Evolutionary conservation across 2,329 filamentous ascomycete species (phyloP).

Genomic region (Helminthosporium solani): DNA sequence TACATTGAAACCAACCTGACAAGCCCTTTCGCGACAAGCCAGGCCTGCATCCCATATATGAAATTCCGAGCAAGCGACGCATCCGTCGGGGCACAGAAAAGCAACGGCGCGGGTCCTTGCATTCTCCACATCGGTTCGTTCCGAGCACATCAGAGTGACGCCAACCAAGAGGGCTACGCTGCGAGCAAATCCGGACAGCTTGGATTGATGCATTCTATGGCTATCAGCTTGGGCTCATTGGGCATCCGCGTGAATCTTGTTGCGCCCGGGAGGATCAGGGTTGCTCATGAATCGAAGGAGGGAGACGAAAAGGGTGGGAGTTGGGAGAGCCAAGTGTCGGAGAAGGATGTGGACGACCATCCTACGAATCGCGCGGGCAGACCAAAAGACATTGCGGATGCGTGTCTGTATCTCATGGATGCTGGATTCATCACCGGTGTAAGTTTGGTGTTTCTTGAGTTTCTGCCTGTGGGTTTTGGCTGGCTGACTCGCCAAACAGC

Average conservation of each 20-base stretch:
- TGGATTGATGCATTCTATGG: conserved; percentile 54
- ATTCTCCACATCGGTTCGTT: conserved; percentile 52
- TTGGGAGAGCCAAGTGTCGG: conserved; percentile 41
- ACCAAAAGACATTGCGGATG: conserved; percentile 49
- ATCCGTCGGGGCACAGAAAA: conserved; percentile 28
- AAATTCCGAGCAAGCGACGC: conserved; percentile 33
- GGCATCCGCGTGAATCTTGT: conserved; percentile 53
- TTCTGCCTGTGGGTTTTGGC: too few species aligned
- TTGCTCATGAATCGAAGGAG: conserved; percentile 49
- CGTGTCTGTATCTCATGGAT: conserved; percentile 45
- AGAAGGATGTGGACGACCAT: conserved; percentile 47
- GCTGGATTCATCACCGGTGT: conserved; percentile 43
- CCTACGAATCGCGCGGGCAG: conserved; percentile 48
- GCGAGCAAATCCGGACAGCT: conserved; percentile 55
- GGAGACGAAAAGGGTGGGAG: conserved; percentile 46
- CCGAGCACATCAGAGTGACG: conserved; percentile 49
- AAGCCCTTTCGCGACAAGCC: conserved; percentile 48
- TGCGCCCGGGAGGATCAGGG: conserved; percentile 50
- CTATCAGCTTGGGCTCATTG: conserved; percentile 47
- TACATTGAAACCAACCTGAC: conserved; percentile 52
- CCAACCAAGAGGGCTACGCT: conserved; percentile 54
- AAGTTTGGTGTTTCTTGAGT: conserved; percentile 2
- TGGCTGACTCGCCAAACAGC: conserved; percentile 11
- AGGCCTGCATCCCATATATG: conserved; percentile 53
- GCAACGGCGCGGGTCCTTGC: conserved; percentile 43